These are phyloP conservation scores for Trichoderma koningiopsis DNA, from an alignment of 2,329 filamentous ascomycete genomes.

Conservation along the genomic window DNA sequence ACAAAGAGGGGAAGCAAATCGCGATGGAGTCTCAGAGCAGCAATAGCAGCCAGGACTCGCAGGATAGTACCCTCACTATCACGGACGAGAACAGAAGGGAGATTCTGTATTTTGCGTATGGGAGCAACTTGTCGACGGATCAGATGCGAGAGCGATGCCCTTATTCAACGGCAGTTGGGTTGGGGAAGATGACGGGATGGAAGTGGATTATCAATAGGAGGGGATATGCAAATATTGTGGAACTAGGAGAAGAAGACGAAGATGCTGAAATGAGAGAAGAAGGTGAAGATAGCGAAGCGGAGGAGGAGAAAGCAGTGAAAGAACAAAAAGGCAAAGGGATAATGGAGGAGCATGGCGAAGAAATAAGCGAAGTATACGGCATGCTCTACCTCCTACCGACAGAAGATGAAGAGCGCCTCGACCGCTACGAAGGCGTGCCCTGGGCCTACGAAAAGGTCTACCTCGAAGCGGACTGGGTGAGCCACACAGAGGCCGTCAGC, in stretches of 20 bases:
- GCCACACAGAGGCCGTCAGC: slow-evolving; percentile 18
- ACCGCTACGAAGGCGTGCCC: slow-evolving; percentile 65
- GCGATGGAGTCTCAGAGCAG: slow-evolving; percentile 37
- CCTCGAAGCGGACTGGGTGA: slow-evolving; percentile 37
- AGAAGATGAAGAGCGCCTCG: slow-evolving; percentile 55
- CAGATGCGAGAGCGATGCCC: slow-evolving; percentile 69
- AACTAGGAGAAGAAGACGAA: slow-evolving; percentile 15
- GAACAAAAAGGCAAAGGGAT: slow-evolving; percentile 20
- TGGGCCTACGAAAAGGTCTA: slow-evolving; percentile 58
- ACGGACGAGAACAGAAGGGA: slow-evolving; percentile 41
- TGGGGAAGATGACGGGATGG: slow-evolving; percentile 60
- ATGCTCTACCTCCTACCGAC: slow-evolving; percentile 56
- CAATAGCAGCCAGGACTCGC: slow-evolving; percentile 40
- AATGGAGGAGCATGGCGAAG: slow-evolving; percentile 4
- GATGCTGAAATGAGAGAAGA: not conserved
- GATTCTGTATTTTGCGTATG: slow-evolving; percentile 69
- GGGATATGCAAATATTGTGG: slow-evolving; percentile 69
- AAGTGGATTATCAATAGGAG: slow-evolving; percentile 67
- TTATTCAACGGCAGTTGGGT: slow-evolving; percentile 54
- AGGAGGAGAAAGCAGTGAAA: not conserved
- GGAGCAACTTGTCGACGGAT: slow-evolving; percentile 66
- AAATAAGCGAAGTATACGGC: slow-evolving; percentile 54
- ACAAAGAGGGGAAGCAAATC: not conserved
- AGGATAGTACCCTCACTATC: slow-evolving; percentile 41
- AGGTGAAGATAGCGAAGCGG: not conserved